Base-by-base conservation (phyloP, 148 eudicot genomes). In the Cornus florida region DNA sequence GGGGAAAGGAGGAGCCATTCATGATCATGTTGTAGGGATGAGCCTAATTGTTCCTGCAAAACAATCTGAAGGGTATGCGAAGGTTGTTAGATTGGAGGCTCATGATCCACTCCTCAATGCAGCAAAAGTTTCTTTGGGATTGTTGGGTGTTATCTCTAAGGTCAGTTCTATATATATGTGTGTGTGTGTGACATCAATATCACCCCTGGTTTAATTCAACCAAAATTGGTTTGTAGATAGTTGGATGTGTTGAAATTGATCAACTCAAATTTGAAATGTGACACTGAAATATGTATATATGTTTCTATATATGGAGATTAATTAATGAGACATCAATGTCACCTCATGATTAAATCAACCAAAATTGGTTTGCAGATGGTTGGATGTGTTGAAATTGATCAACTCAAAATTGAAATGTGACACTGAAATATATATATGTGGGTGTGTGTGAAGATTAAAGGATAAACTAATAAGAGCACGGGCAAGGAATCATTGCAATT, bases 121-220 rank as follows among this genome's bases (percentile, higher is more conserved):
- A 16, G 97, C 89, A 0, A 88, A 82, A 84, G 91, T 94, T 13
- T 94, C 98, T n/a, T 80, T 94, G 82, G 98, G 98, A 6, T 48
- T 88, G 32, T 75, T 94, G n/a, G 98, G 98, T 50, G 90, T 91
- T 68, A 88, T 94, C 69, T 94, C 98, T 48, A 90, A 89, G 98
- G 98, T 92, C 71, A 32, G 80, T 75, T 56, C 28, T 22, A 46
- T 28, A 28, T 28, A 28, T 28, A 28, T 28, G 28, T 28, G 1
- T 28, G 28, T 28, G 28, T 28, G 28, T 28, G 24, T 1, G 19
- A 17, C 3, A 6, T 62, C 23, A 19, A 1, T 62, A 2, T 62
- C 23, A 20, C 20, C 10, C 23, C 23, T 20, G 24, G 66, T n/a
- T 62, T n/a, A 62, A 62, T 3, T 17, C 10, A 19, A 62, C 8